phyloP scores from a whole-genome alignment of 371 early-diverging fungal species.

The Nematocida displodere region DNA sequence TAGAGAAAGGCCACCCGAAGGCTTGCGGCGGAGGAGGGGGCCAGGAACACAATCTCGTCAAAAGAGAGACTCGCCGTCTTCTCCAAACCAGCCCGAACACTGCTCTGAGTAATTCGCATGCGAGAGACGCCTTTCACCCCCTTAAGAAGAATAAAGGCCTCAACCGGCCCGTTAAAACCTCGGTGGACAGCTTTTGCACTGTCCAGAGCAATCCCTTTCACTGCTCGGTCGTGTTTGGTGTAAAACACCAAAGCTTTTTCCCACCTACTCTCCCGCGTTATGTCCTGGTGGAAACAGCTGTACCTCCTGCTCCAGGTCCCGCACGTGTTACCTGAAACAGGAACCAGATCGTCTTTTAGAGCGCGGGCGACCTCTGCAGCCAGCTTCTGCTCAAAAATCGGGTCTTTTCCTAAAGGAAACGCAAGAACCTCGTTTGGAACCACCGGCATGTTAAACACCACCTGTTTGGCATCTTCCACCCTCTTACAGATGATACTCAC shows the following conservation, averaged over 20 bases:
- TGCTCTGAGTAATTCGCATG: constrained; percentile 47
- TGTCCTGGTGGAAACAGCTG: neutral
- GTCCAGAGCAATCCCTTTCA: neutral
- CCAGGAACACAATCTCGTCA: constrained; percentile 13
- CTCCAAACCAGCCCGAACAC: neutral
- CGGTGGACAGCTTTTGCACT: neutral
- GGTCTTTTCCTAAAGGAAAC: neutral
- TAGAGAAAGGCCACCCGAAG: constrained; percentile 35
- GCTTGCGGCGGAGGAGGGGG: constrained; percentile 3
- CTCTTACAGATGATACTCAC: constrained; percentile 6
- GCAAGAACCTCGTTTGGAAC: constrained; percentile 11
- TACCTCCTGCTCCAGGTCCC: constrained; percentile 1
- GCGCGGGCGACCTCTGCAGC: constrained; percentile 6
- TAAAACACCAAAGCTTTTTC: constrained; percentile 2
- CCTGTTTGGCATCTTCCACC: neutral
- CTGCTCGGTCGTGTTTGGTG: neutral
- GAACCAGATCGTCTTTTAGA: neutral
- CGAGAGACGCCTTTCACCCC: constrained; percentile 59
- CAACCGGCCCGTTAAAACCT: constrained; percentile 61
- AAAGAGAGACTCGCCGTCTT: no score
- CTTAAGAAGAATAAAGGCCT: constrained; percentile 61
- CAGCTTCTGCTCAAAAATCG: neutral
- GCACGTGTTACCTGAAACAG: no score
- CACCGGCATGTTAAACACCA: neutral
- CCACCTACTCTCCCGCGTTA: neutral